These are phyloP conservation scores for Gloeophyllum trabeum DNA, from an alignment of 768 basidiomycete species.

Conservation along the genomic window DNA sequence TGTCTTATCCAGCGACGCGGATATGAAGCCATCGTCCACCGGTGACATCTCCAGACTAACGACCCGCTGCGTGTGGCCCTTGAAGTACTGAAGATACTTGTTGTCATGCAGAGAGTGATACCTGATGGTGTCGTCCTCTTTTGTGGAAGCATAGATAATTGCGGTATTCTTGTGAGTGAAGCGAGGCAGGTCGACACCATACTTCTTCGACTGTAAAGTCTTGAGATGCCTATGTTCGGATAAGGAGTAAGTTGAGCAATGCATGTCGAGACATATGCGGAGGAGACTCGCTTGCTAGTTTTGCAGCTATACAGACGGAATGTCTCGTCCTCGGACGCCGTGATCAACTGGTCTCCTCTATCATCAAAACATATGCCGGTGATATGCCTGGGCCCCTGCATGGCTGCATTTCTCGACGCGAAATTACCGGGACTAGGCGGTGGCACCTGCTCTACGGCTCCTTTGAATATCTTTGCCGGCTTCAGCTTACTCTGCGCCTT, in stretches of 20 bases:
- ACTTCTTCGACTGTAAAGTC: conserved; percentile 87
- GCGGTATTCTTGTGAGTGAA: conserved; percentile 88
- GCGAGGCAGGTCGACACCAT: conserved; percentile 88
- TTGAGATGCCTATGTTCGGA: conserved; percentile 48
- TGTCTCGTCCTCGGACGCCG: conserved; percentile 85
- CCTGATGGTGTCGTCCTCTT: conserved; percentile 88
- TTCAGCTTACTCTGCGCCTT: conserved; percentile 60
- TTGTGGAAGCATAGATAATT: conserved; percentile 86
- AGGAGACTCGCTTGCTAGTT: conserved; percentile 78
- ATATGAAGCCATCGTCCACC: conserved; percentile 91
- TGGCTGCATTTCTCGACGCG: conserved; percentile 16
- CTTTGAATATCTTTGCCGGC: conserved; percentile 83
- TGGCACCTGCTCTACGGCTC: conserved; percentile 52
- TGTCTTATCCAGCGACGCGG: conserved; percentile 87
- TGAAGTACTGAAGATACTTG: conserved; percentile 92
- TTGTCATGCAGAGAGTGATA: conserved; percentile 96
- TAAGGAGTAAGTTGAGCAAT: conserved; percentile 20
- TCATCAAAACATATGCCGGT: conserved; percentile 90
- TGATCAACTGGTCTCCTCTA: conserved; percentile 75
- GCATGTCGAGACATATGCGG: too few species aligned
- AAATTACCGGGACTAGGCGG: conserved; percentile 32
- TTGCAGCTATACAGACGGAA: conserved; percentile 85
- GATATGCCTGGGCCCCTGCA: conserved; percentile 55
- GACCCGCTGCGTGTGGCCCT: conserved; percentile 85
- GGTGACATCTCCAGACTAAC: conserved; percentile 88